These are phyloP conservation scores for Drosera capensis DNA, from an alignment of 148 eudicot genomes.

Conservation along the genomic window DNA sequence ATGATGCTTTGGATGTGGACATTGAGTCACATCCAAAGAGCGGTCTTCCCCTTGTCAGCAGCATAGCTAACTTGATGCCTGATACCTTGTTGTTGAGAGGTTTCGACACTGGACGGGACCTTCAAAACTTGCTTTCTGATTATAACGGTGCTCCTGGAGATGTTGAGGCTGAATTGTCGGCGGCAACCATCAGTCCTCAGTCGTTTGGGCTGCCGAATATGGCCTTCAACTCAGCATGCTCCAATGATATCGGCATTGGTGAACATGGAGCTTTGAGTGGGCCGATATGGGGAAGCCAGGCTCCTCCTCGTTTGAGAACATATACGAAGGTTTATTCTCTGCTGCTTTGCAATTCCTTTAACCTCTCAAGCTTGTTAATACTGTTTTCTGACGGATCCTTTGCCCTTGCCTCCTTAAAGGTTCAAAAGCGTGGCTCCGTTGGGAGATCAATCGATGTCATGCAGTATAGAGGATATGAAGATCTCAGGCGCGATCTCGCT, in stretches of 20 bases:
- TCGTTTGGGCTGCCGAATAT: slow-evolving; percentile 67
- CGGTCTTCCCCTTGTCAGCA: slow-evolving; percentile 35
- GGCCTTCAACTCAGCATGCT: slow-evolving; percentile 65
- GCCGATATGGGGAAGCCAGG: slow-evolving; percentile 69
- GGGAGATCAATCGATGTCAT: slow-evolving; percentile 95
- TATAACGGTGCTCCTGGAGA: slow-evolving; percentile 53
- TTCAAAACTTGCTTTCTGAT: slow-evolving; percentile 59
- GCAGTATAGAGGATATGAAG: slow-evolving; percentile 86
- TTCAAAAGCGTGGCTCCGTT: slow-evolving; percentile 96
- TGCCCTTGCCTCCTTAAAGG: slow-evolving; percentile 42
- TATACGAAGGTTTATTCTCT: slow-evolving; percentile 60
- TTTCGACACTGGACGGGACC: slow-evolving; percentile 79
- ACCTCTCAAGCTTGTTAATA: too few species aligned
- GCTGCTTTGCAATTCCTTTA: too few species aligned
- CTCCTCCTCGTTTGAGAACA: slow-evolving; percentile 86
- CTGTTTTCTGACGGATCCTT: too few species aligned
- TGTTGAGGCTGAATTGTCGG: slow-evolving; percentile 67
- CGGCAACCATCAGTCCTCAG: slow-evolving; percentile 59
- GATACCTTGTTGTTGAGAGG: slow-evolving; percentile 88
- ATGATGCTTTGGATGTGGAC: slow-evolving; percentile 52
- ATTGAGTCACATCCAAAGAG: slow-evolving; percentile 58
- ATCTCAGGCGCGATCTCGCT: slow-evolving; percentile 76
- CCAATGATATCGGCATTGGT: slow-evolving; percentile 48
- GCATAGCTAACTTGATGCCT: slow-evolving; percentile 51
- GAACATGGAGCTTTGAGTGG: slow-evolving; percentile 50